These are phyloP conservation scores for Parastagonospora avenae DNA, from an alignment of 2,329 filamentous ascomycete species.

Conservation along the genomic window DNA sequence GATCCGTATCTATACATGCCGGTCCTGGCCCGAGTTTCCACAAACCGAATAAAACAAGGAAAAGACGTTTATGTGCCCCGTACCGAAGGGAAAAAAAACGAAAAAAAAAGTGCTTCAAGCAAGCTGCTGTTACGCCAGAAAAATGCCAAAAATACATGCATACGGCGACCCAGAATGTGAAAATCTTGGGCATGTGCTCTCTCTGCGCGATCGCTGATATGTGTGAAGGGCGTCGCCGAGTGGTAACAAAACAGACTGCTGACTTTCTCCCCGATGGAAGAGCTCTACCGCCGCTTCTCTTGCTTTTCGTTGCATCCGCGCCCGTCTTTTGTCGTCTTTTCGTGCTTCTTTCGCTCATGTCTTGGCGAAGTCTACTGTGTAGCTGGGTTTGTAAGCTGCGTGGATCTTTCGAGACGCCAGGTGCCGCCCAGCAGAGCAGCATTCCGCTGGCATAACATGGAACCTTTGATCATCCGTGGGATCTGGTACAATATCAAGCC, in stretches of 20 bases:
- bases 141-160: slow-evolving; percentile 6
- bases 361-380: too few species aligned
- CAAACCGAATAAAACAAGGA: not conserved
- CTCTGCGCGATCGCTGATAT: slow-evolving; percentile 1
- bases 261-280: too few species aligned
- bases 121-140: slow-evolving; percentile 1
- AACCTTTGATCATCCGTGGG: too few species aligned
- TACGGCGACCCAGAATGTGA: not conserved
- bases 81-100: not conserved
- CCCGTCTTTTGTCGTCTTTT: too few species aligned
- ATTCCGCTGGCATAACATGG: too few species aligned
- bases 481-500: too few species aligned
- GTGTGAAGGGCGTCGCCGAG: not conserved
- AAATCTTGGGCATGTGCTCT: not conserved
- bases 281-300: too few species aligned
- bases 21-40: not conserved
- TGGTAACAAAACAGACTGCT: not conserved
- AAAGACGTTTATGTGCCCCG: not conserved
- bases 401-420: too few species aligned
- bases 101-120: not conserved
- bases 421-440: too few species aligned
- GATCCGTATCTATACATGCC: slow-evolving; percentile 2
- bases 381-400: too few species aligned
- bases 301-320: too few species aligned
- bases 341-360: too few species aligned